A percentile compares a stretch with the other conserved stretches of the same genome.
These are phyloP conservation scores for Chalciporus chontae DNA, from an alignment of 768 basidiomycete genomes.

Conservation along the genomic window DNA sequence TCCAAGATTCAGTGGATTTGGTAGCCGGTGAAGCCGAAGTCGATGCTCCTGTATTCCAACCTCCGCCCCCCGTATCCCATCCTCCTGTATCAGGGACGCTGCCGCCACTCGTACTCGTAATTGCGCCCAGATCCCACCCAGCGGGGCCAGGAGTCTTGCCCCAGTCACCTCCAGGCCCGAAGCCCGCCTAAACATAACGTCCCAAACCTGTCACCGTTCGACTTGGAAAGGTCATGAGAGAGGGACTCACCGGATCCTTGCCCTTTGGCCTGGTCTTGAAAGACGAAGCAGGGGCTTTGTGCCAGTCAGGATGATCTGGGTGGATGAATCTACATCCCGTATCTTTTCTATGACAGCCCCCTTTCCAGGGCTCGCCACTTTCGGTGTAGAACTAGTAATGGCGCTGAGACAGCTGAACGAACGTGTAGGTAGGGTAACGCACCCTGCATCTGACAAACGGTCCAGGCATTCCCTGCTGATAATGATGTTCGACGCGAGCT, in stretches of 20 bases:
- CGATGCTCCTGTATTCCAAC: constrained; percentile 4
- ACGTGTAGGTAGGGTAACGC: constrained; percentile 9
- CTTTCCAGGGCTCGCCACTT: constrained; percentile 22
- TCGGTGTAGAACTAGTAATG: constrained; percentile 28
- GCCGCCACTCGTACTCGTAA: not conserved
- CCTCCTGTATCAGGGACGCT: not conserved
- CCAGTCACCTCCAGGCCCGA: constrained; percentile 6
- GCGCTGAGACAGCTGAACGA: not conserved
- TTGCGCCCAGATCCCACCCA: not conserved
- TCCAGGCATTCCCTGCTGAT: constrained; percentile 15
- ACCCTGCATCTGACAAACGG: constrained; percentile 21
- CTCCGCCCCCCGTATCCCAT: constrained; percentile 10
- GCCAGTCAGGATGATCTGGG: constrained; percentile 25
- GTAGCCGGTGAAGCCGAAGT: not conserved
- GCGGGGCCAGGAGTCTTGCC: not conserved
- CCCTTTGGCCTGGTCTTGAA: constrained; percentile 11
- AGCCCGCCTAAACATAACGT: constrained; percentile 4
- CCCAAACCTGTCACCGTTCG: not conserved
- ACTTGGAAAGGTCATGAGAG: too few species aligned
- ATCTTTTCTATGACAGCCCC: constrained; percentile 24
- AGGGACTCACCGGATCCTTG: constrained; percentile 17
- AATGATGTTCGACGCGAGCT: too few species aligned
- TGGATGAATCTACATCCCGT: constrained; percentile 30
- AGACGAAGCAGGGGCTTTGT: constrained; percentile 12
- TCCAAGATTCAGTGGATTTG: not conserved